Evolutionary conservation across 768 basidiomycete genomes (phyloP).

Genomic region (Baorangia bicolor): DNA sequence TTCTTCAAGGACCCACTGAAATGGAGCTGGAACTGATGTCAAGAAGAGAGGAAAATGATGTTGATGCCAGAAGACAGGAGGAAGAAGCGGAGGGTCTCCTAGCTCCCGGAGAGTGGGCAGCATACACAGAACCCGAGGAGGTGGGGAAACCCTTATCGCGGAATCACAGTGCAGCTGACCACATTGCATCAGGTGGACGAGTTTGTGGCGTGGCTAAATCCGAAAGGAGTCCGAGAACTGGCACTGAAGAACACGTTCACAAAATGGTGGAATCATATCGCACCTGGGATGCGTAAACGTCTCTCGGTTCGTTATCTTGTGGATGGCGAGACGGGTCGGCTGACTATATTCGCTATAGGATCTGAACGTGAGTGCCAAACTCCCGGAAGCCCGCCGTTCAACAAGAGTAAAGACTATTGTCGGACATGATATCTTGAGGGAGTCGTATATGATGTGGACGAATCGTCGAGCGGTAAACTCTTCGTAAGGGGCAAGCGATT

Average conservation of each 20-base stretch:
- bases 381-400: constrained; percentile 80
- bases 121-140: constrained; percentile 84
- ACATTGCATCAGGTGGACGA: constrained; percentile 61
- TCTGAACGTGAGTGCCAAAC: constrained; percentile 61
- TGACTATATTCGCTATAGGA: constrained; percentile 46
- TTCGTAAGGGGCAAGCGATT: constrained; percentile 10
- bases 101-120: constrained; percentile 83
- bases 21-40: constrained; percentile 74
- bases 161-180: constrained; percentile 7
- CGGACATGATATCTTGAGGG: constrained; percentile 64
- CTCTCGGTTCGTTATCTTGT: constrained; percentile 53
- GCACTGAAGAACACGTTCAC: constrained; percentile 72
- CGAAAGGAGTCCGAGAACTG: constrained; percentile 86
- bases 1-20: constrained; percentile 89
- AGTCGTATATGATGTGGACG: constrained; percentile 88
- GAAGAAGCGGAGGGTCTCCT: constrained; percentile 85
- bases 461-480: constrained; percentile 68
- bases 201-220: constrained; percentile 86
- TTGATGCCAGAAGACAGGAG: constrained; percentile 59
- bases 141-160: constrained; percentile 38
- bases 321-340: neutral
- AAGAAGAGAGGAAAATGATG: constrained; percentile 50
- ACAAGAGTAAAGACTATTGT: constrained; percentile 60
- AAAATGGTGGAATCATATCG: constrained; percentile 84
- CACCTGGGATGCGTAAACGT: constrained; percentile 75